Evolutionary conservation across 768 basidiomycete species (phyloP).

Genomic region (Leccinum obscurum): DNA sequence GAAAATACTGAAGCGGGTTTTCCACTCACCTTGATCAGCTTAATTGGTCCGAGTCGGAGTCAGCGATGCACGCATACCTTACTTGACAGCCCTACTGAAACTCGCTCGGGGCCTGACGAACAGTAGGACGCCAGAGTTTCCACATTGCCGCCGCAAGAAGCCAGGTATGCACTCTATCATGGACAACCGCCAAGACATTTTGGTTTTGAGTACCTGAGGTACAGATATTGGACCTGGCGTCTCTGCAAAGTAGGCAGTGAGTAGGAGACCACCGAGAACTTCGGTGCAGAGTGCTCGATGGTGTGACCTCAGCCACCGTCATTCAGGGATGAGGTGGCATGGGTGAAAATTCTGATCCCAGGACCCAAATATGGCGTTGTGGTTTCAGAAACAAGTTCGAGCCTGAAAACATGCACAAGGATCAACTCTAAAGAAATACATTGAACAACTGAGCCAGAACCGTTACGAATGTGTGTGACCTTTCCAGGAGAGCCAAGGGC

Average conservation of each 20-base stretch:
- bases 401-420: neutral
- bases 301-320: neutral
- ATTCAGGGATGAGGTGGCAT: neutral
- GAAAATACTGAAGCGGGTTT: neutral
- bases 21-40: neutral
- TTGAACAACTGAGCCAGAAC: neutral
- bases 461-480: neutral
- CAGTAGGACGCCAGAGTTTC: no score
- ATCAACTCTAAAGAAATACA: no score
- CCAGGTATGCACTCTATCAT: no score
- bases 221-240: no score
- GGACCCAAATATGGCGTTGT: no score
- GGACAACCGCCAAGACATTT: no score
- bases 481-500: neutral
- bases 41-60: neutral
- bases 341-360: no score
- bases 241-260: neutral
- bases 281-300: neutral
- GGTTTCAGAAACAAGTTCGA: neutral
- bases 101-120: no score
- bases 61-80: neutral
- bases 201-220: no score
- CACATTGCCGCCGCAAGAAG: no score
- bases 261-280: neutral
- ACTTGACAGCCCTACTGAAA: no score